A percentile compares a stretch with the other conserved stretches of the same genome.
Conservation (phyloP, 1,139 yeast genomes). For the Candida frijolesensis region DNA sequence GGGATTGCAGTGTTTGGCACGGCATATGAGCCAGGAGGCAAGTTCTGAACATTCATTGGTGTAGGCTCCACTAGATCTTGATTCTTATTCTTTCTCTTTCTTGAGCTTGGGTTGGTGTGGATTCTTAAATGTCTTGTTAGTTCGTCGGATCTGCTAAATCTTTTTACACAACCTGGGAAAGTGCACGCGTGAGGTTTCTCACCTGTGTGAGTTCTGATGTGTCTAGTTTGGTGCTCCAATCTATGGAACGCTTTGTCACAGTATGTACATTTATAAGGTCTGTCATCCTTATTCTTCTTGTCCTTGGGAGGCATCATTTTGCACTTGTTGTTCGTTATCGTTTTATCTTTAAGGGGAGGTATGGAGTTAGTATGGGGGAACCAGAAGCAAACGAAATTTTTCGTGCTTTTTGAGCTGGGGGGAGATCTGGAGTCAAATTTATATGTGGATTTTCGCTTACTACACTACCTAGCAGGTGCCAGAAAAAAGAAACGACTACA, state of each 20-base stretch:
- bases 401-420: not conserved
- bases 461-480: not conserved
- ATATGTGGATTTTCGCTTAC: not conserved
- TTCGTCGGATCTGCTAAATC: conserved; percentile 87
- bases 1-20: conserved; percentile 23
- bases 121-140: conserved; percentile 86
- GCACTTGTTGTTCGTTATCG: not conserved
- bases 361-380: too few species aligned
- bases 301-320: conserved; percentile 1
- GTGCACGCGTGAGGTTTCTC: conserved; percentile 91
- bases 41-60: conserved; percentile 8
- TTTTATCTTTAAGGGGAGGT: too few species aligned
- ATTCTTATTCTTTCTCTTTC: conserved; percentile 43
- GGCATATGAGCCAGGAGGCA: conserved; percentile 7
- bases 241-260: conserved; percentile 93
- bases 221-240: conserved; percentile 92
- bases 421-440: conserved; percentile 4
- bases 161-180: conserved; percentile 83
- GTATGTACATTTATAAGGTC: conserved; percentile 90
- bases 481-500: not conserved
- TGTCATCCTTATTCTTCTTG: conserved; percentile 11
- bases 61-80: conserved; percentile 7
- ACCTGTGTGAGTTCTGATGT: conserved; percentile 93
- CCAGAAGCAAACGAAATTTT: not conserved
- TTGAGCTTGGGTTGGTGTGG: conserved; percentile 75